A percentile compares a stretch with the other conserved stretches of the same genome.
phyloP scores from a whole-genome alignment of 1,139 yeast species.

The Arxiozyma heterogenica region DNA sequence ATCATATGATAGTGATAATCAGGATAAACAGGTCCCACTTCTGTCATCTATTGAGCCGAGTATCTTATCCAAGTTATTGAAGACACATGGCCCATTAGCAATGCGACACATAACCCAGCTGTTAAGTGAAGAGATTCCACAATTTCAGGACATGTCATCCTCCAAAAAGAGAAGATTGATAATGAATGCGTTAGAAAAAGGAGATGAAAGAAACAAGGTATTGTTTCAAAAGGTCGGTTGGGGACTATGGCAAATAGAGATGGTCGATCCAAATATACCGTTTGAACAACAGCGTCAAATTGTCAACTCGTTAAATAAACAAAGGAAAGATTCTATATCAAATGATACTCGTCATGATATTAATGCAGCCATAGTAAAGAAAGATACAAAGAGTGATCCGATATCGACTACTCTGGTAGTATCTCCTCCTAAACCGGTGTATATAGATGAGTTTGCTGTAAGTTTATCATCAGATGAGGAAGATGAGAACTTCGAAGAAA shows the following conservation, averaged over 20 bases:
- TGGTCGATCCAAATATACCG: slow-evolving; percentile 36
- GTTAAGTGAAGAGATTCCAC: slow-evolving; percentile 62
- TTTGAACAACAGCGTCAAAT: slow-evolving; percentile 36
- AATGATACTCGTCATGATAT: neutral
- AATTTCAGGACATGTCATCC: slow-evolving; percentile 69
- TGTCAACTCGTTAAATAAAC: slow-evolving; percentile 29
- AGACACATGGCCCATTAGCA: slow-evolving; percentile 81
- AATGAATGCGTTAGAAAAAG: slow-evolving; percentile 74
- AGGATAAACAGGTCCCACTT: neutral
- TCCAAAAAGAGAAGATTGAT: slow-evolving; percentile 86
- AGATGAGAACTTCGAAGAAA: slow-evolving; percentile 19
- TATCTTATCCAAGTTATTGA: slow-evolving; percentile 51
- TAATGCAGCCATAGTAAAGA: neutral
- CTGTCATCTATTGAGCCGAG: neutral
- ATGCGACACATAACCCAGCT: slow-evolving; percentile 82
- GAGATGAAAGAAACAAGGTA: slow-evolving; percentile 51
- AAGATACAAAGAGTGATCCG: neutral
- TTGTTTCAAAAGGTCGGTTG: slow-evolving; percentile 91
- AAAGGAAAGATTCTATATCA: slow-evolving; percentile 25
- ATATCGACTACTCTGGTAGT: neutral
- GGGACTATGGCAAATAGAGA: slow-evolving; percentile 93
- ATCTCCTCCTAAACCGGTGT: slow-evolving; percentile 10
- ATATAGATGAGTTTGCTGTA: slow-evolving; percentile 37
- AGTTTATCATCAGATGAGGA: slow-evolving; percentile 33
- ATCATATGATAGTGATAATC: neutral